Base-by-base conservation (phyloP, 1,284 basidiomycete genomes). In the Rhodotorula mucilaginosa region DNA sequence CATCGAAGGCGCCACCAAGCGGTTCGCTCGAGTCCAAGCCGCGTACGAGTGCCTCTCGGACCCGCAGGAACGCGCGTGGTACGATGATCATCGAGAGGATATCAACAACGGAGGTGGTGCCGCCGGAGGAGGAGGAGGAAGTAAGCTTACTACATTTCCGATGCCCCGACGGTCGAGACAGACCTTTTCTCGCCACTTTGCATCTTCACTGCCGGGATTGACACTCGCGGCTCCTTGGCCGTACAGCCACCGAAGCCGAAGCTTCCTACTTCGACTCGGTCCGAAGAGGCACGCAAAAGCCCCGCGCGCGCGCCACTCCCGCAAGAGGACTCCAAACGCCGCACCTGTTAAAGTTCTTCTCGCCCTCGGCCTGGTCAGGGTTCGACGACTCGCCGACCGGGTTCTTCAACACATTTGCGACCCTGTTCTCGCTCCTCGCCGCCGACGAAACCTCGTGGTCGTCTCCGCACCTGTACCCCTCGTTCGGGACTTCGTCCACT, bases 1-100 rank as follows among this genome's bases (percentile, higher is more conserved):
- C 47, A 59, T 77, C 29, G 92, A 97, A 76, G 91, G 88, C 58
- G 90, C 97, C 0, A 98, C 94, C 0, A 85, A 90, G 78, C 87
- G 89, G 31, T 99, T 99, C 81, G 89, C 93, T 18, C 84, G 88
- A 59, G 83, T 99, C 21, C 95, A 97, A 78, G 92, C 95, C 77
- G 96, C 96, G 0, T 98, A 97, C 79, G 96, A 98, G 86, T 94
- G 89, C 70, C 64, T 67, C 18, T 63, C 49, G 77, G 94, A 97
- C 80, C 92, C 94, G 67, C 92, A 96, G 85, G 93, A 99, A 85
- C 86, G 96, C 73, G 94, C 96, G 57, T 99, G 95, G 92, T 99
- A 99, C 81, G 96, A 99, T 81, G 89, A 89, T n/a, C 95, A 98
- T 81, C 87, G 91, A 59, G 89, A 92, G 48, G 90, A 90, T n/a